Evolutionary conservation across 2,329 filamentous ascomycete genomes (phyloP), one percentile per base, ranked within the genome.

Genomic region (Aspergillus tanneri): DNA sequence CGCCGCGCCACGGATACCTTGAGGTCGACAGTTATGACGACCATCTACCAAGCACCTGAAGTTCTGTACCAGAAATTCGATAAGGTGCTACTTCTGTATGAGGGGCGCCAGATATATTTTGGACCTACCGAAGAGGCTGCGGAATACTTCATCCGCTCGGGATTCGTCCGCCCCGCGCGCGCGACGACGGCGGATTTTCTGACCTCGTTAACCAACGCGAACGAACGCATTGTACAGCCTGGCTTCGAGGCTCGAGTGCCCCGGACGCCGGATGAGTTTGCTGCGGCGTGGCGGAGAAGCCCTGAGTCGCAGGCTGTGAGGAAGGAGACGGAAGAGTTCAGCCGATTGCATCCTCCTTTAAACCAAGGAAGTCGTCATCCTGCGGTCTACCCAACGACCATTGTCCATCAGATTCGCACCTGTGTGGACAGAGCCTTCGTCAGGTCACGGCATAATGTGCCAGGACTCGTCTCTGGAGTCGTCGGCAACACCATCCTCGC

Each of bases 401-500:
- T 74, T 58, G 8, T 8, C 11, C 28, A 32, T 32, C 28, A 32
- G 12, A 16, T 32, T 32, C 28, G 28, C 3, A 14, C 28, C 12
- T 32, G 28, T 14, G 28, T 32, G 8, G 12, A 32, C 7, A 32
- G 28, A 2, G 28, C 28, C n/a, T 32, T 32, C 28, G 7, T 32
- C 12, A 32, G 28, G 8, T 32, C 28, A 6, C 28, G 28, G 12
- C 28, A 32, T 32, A 32, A 32, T 85, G 86, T 0, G 62, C 68
- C 25, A 87, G 83, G 59, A 91, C 93, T 95, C 41, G 95, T 93
- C 78, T 91, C 93, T 63, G 86, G 87, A 53, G 83, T 90, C 62
- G 76, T 95, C 46, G 83, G 91, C 76, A 93, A 91, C 67, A 88
- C 87, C 90, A 91, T 60, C 77, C 84, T 53, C 85, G 82, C 61